phyloP scores from a whole-genome alignment of 495 filamentous ascomycete genomes.

The Aspergillus diversus region DNA sequence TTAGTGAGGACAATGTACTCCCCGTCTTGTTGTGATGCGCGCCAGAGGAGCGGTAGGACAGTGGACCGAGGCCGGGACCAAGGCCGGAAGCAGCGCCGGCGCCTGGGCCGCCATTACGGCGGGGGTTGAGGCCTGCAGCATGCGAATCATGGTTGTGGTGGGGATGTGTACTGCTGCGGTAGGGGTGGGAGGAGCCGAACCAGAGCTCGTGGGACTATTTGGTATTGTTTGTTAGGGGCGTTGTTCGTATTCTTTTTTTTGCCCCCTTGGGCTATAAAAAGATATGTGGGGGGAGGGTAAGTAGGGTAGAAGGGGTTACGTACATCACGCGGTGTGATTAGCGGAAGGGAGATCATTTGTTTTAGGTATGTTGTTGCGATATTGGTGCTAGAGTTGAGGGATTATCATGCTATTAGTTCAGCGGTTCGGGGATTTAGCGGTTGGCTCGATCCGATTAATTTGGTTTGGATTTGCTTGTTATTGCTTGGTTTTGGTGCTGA shows the following conservation, averaged over 20 bases:
- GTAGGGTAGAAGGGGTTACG: slow-evolving; percentile 27
- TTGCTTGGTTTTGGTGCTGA: too few relatives aligned
- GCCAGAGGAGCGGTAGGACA: slow-evolving; percentile 37
- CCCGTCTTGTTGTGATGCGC: slow-evolving; percentile 35
- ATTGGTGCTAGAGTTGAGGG: neutral
- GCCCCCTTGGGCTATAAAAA: too few relatives aligned
- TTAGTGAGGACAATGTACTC: slow-evolving; percentile 60
- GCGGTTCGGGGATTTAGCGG: too few relatives aligned
- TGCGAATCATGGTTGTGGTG: slow-evolving; percentile 22
- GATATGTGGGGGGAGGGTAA: neutral
- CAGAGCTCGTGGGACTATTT: slow-evolving; percentile 70
- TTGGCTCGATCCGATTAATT: too few relatives aligned
- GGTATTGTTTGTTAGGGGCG: neutral
- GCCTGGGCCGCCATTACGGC: slow-evolving; percentile 4
- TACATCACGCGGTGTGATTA: slow-evolving; percentile 73
- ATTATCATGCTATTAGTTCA: neutral
- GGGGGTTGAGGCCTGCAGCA: slow-evolving; percentile 22
- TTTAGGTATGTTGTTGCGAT: neutral
- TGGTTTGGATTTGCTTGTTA: too few relatives aligned
- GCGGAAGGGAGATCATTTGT: slow-evolving; percentile 69
- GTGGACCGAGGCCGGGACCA: neutral
- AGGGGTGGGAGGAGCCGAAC: slow-evolving; percentile 60
- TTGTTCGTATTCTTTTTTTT: neutral
- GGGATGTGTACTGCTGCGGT: slow-evolving; percentile 26
- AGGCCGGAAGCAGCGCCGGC: neutral